Percentiles rank a stretch among this genome's conserved stretches.
phyloP scores from a whole-genome alignment of 306 rosid species.

The Sesbania bispinosa region DNA sequence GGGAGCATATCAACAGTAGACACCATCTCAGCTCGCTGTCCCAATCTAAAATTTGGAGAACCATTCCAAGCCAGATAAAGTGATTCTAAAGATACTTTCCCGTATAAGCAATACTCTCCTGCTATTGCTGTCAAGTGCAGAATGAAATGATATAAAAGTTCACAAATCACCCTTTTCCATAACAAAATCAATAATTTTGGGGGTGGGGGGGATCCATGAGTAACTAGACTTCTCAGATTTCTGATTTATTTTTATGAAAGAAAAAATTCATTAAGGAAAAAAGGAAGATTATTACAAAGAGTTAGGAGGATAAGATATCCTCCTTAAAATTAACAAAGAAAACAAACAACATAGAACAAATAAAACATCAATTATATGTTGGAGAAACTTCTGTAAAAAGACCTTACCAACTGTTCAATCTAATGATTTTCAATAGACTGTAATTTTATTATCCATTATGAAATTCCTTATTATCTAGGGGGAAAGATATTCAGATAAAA shows the following conservation, averaged over 20 bases:
- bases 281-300: background rate
- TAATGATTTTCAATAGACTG: background rate
- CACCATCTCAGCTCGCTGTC: conserved; percentile 59
- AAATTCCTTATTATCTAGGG: background rate
- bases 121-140: conserved; percentile 44
- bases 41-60: conserved; percentile 54
- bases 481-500: background rate
- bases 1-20: conserved; percentile 53
- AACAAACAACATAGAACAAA: background rate
- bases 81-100: conserved; percentile 60
- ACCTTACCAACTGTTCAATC: background rate
- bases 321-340: background rate
- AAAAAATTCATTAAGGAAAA: conserved; percentile 19
- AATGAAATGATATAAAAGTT: conserved; percentile 19
- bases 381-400: background rate
- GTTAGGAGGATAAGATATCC: background rate
- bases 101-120: conserved; percentile 60
- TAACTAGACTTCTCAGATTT: background rate
- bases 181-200: background rate
- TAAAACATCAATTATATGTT: background rate
- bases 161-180: conserved; percentile 7
- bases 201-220: background rate
- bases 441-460: background rate
- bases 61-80: conserved; percentile 54
- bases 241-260: background rate